These are phyloP conservation scores for Hygrophorus pudorinus DNA, from an alignment of 768 basidiomycete genomes.

Conservation along the genomic window DNA sequence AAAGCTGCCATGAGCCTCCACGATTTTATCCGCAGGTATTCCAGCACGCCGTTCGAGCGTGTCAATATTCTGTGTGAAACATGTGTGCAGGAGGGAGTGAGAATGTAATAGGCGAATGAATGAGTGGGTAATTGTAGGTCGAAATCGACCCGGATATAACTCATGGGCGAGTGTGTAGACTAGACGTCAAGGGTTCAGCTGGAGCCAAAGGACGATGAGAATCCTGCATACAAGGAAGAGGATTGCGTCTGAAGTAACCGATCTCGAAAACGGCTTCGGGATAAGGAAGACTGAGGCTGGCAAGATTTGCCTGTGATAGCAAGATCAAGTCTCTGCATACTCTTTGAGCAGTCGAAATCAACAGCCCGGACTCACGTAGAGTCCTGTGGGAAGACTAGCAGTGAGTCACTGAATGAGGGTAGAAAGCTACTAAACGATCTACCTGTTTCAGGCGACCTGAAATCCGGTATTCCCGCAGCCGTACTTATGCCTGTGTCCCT, in stretches of 20 bases:
- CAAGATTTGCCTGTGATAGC: conserved; percentile 55
- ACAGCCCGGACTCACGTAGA: conserved; percentile 34
- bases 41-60: conserved; percentile 83
- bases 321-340: not conserved
- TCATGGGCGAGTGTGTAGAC: conserved; percentile 92
- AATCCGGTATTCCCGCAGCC: conserved; percentile 82
- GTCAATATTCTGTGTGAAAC: conserved; percentile 91
- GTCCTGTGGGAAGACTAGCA: conserved; percentile 23
- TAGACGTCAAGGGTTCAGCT: conserved; percentile 13
- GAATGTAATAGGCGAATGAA: conserved; percentile 77
- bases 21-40: conserved; percentile 58
- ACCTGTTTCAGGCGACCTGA: conserved; percentile 81
- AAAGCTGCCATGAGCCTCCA: conserved; percentile 97
- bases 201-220: not conserved
- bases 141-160: conserved; percentile 82
- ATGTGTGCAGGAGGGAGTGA: conserved; percentile 58
- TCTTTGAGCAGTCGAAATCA: not conserved
- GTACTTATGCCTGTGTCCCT: conserved; percentile 54
- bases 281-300: conserved; percentile 70
- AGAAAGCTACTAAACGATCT: conserved; percentile 14
- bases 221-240: conserved; percentile 6
- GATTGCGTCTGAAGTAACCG: conserved; percentile 53
- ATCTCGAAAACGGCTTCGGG: conserved; percentile 97
- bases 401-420: not conserved
- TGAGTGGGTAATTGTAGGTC: conserved; percentile 84